Conservation (phyloP, 352 stramenopile genomes). For the Phytophthora sp. region DNA sequence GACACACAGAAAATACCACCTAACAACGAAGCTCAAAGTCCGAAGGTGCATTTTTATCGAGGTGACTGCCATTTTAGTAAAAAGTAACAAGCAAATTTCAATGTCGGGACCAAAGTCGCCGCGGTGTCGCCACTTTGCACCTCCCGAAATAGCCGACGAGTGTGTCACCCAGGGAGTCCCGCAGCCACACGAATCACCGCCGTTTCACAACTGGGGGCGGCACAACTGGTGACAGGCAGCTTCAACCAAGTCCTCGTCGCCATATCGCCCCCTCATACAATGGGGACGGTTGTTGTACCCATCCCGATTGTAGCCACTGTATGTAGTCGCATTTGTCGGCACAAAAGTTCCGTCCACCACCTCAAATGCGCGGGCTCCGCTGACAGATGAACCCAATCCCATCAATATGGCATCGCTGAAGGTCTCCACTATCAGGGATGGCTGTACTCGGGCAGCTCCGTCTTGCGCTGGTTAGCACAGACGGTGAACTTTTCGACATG, state of each 20-base stretch:
- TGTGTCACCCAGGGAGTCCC: too few species aligned
- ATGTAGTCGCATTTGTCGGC: conserved; percentile 25
- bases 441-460: conserved; percentile 8
- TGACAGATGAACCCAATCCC: conserved; percentile 1
- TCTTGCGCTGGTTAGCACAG: conserved; percentile 31
- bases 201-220: conserved; percentile 9
- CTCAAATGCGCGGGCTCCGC: conserved; percentile 22
- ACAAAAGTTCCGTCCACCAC: conserved; percentile 4
- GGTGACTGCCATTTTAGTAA: too few species aligned
- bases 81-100: not conserved
- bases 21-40: too few species aligned
- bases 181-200: too few species aligned
- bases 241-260: conserved; percentile 22
- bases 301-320: conserved; percentile 13
- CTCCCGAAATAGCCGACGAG: too few species aligned
- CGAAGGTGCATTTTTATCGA: too few species aligned
- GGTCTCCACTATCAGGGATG: not conserved
- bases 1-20: too few species aligned
- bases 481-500: conserved; percentile 12
- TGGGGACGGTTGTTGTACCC: too few species aligned
- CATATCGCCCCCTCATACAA: too few species aligned
- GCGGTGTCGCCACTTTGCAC: too few species aligned
- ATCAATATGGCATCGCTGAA: not conserved
- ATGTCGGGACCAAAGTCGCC: not conserved
- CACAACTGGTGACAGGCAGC: conserved; percentile 5